phyloP scores from a whole-genome alignment of 2,329 filamentous ascomycete species.

The Cytospora leucostoma region DNA sequence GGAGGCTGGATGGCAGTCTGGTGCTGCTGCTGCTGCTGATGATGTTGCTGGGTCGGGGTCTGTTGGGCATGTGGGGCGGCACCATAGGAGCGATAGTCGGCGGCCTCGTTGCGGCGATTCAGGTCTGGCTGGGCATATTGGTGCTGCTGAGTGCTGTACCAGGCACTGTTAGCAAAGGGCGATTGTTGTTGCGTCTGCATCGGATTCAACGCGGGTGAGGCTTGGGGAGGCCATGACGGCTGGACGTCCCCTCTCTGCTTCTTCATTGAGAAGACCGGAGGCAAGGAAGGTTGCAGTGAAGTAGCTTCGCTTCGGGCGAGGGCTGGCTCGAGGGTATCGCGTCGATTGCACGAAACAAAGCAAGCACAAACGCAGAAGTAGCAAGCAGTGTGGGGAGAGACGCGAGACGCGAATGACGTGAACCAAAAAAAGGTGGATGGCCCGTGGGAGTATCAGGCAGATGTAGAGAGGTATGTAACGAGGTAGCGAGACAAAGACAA shows the following conservation, averaged over 20 bases:
- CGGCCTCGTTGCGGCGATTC: constrained; percentile 37
- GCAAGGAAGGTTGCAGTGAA: neutral
- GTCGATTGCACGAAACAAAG: constrained; percentile 20
- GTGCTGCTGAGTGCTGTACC: constrained; percentile 49
- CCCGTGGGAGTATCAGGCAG: constrained; percentile 17
- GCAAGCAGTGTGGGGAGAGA: constrained; percentile 12
- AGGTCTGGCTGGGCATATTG: constrained; percentile 53
- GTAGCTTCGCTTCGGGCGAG: constrained; percentile 5
- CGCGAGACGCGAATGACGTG: constrained; percentile 27
- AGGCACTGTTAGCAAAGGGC: constrained; percentile 40
- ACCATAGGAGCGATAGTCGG: constrained; percentile 33
- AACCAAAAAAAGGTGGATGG: constrained; percentile 18
- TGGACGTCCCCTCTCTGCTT: constrained; percentile 31
- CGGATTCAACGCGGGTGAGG: constrained; percentile 33
- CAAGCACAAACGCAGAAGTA: constrained; percentile 10
- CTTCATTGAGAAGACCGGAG: constrained; percentile 30
- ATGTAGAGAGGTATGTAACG: constrained; percentile 12
- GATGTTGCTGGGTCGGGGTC: constrained; percentile 32
- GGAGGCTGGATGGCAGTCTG: constrained; percentile 27
- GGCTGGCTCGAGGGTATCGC: constrained; percentile 11
- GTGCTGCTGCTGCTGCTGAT: constrained; percentile 31
- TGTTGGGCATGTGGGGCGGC: constrained; percentile 26
- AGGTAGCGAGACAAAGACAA: constrained; percentile 22
- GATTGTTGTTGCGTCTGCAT: constrained; percentile 33
- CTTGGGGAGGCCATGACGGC: constrained; percentile 36